Base-by-base conservation (phyloP, 2,329 filamentous ascomycete species). In the Corinectria fuckeliana region DNA sequence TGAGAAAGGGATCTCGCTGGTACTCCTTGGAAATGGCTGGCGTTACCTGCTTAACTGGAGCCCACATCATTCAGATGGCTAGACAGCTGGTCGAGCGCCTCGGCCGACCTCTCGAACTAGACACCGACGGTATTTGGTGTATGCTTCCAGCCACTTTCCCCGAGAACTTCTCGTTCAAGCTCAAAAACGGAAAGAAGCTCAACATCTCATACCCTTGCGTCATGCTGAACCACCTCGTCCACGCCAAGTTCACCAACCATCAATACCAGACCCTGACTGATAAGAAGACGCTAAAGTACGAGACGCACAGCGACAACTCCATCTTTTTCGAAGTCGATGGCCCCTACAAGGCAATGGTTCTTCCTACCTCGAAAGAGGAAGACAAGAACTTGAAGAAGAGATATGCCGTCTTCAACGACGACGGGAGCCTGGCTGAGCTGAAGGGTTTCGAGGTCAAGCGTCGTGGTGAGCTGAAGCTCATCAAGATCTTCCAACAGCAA, bases 251-350 rank as follows among this genome's bases (percentile, higher is more conserved):
- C 76, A 99, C 95, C 23, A 99, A 99, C 69, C 89, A 98, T 69
- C 95, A 99, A 71, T 99, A 99, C 74, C 93, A 99, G 80, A 94
- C 91, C 0, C 82, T 99, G 2, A 83, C 87, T 1, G 93, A 99
- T 68, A 84, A 87, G 3, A 83, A 85, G 60, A 91, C 87, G 0
- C 93, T 95, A 83, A 91, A 88, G 73, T 99, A 99, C 71, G 92
- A 97, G 73, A 99, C 94, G 0, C 92, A 97, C 75, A 98, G 94
- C 80, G 95, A 99, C 73, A 99, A 99, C 77, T 95, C 93, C 30
- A 99, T 99, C 75, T 99, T 99, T 81, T 99, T 99, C 79, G 95
- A 99, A 77, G 95, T 99, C 48, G 95, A 99, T 70, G 95, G 95
- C 4, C 95, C 95, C 0, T 99, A 99, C 82, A 93, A 87, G 74